These are phyloP conservation scores for Noccaea bulbosa DNA, from an alignment of 345 rosid genomes.

Conservation along the genomic window DNA sequence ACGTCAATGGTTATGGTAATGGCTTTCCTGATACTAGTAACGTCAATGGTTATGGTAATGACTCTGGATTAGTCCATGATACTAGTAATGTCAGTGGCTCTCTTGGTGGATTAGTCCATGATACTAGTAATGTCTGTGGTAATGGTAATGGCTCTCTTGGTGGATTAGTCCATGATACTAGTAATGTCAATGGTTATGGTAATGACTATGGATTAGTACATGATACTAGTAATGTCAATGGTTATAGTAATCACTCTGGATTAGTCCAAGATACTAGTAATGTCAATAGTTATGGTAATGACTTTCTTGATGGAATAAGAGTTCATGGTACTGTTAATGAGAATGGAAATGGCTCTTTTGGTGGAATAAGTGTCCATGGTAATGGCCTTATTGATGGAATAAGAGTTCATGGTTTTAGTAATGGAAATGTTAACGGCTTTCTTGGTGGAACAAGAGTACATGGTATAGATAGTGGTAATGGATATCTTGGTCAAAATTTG, in stretches of 20 bases:
- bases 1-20: not conserved
- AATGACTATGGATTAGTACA: not conserved
- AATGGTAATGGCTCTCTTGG: not conserved
- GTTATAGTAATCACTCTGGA: not conserved
- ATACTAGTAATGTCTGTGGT: not conserved
- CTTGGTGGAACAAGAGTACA: not conserved
- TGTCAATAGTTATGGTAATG: not conserved
- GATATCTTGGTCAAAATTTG: conserved; percentile 3
- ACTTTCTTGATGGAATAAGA: not conserved
- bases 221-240: too few relatives aligned
- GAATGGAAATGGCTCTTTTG: not conserved
- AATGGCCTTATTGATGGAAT: not conserved
- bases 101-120: not conserved
- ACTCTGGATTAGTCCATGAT: not conserved
- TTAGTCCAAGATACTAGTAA: not conserved
- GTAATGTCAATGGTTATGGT: not conserved
- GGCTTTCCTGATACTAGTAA: not conserved
- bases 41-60: not conserved
- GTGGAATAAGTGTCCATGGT: not conserved
- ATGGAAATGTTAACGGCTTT: not conserved
- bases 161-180: not conserved
- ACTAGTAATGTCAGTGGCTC: not conserved
- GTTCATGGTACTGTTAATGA: not conserved
- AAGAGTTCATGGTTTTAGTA: not conserved
- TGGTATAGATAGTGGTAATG: not conserved